Evolutionary conservation across 768 basidiomycete species (phyloP).

Genomic region (Lactarius deliciosus): DNA sequence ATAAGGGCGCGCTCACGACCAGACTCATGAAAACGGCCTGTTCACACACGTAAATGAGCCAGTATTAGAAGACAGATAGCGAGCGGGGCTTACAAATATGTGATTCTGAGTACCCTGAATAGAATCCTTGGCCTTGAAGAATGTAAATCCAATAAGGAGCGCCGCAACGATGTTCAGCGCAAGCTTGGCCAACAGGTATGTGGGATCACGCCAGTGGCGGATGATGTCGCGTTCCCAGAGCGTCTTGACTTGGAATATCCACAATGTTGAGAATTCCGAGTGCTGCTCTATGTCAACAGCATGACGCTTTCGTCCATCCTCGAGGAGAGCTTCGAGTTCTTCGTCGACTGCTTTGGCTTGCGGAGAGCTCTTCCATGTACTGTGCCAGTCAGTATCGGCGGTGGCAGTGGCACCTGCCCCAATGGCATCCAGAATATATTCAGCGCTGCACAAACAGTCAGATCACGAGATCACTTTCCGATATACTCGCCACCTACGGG

Average conservation of each 20-base stretch:
- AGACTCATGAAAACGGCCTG: slow-evolving; percentile 40
- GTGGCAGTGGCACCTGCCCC: slow-evolving; percentile 55
- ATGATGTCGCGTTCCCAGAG: slow-evolving; percentile 37
- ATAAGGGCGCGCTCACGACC: slow-evolving; percentile 38
- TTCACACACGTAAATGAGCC: neutral
- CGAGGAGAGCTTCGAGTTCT: slow-evolving; percentile 47
- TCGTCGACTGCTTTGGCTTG: slow-evolving; percentile 41
- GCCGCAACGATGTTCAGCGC: slow-evolving; percentile 38
- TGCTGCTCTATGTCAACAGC: slow-evolving; percentile 32
- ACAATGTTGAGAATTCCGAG: slow-evolving; percentile 41
- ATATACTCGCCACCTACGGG: slow-evolving; percentile 43
- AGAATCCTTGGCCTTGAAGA: slow-evolving; percentile 39
- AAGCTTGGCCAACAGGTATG: slow-evolving; percentile 43
- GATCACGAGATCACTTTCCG: neutral
- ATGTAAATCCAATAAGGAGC: slow-evolving; percentile 46
- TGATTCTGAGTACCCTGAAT: slow-evolving; percentile 45
- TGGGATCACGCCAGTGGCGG: slow-evolving; percentile 43
- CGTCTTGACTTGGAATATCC: slow-evolving; percentile 39
- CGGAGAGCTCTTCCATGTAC: slow-evolving; percentile 46
- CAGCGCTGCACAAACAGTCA: slow-evolving; percentile 37
- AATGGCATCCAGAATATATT: slow-evolving; percentile 53
- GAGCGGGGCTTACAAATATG: slow-evolving; percentile 39
- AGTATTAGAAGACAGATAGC: neutral
- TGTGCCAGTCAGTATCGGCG: slow-evolving; percentile 48
- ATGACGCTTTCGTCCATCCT: slow-evolving; percentile 37